These are phyloP conservation scores for Chytridium lagenaria DNA, from an alignment of 371 early-diverging fungal species.

Conservation along the genomic window DNA sequence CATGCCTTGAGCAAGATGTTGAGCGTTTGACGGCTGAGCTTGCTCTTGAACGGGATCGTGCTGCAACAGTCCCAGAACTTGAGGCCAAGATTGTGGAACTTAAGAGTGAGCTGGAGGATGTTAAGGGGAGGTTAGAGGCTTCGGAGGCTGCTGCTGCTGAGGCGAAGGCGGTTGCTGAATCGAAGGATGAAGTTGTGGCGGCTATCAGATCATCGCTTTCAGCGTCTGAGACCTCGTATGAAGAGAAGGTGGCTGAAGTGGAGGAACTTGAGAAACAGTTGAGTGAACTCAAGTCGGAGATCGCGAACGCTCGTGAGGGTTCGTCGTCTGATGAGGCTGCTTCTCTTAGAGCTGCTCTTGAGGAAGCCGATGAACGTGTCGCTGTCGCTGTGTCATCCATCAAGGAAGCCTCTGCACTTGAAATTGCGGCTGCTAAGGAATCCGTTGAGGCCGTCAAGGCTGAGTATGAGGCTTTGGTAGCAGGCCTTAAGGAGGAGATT, in stretches of 20 bases:
- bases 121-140: background rate
- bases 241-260: conserved; percentile 11
- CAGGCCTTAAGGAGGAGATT: no score
- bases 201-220: background rate
- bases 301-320: background rate
- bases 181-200: conserved; percentile 17
- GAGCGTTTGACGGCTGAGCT: background rate
- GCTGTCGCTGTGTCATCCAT: background rate
- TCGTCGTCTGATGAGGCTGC: background rate
- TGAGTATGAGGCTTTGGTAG: background rate
- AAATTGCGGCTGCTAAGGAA: background rate
- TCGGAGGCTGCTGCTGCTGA: conserved; percentile 9
- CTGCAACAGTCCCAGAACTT: conserved; percentile 2
- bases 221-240: conserved; percentile 9
- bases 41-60: background rate
- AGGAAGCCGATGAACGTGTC: background rate
- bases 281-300: background rate
- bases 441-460: background rate
- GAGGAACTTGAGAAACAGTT: conserved; percentile 8
- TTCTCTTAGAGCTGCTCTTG: background rate
- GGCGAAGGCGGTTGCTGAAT: conserved; percentile 4
- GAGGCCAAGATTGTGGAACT: background rate
- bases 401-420: background rate
- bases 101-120: background rate
- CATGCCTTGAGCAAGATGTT: background rate